Percentiles rank a stretch among this genome's conserved stretches.
Evolutionary conservation across 495 filamentous ascomycete genomes (phyloP).

Genomic region (Trichoderma parareesei): DNA sequence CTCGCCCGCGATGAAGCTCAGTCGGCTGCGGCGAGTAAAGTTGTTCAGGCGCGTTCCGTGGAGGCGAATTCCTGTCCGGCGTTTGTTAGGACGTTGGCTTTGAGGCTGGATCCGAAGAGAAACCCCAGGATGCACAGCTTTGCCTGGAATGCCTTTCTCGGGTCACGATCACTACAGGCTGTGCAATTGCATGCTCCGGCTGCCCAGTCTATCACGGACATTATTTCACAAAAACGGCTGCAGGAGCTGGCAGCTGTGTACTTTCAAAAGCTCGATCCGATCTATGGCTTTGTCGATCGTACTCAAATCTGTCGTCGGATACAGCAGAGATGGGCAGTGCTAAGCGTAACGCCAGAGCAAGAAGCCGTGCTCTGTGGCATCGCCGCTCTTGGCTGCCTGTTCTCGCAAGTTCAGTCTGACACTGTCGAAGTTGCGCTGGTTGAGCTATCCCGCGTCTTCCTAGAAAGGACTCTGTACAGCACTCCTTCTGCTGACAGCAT

Average conservation of each 20-base stretch:
- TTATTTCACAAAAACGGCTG: neutral
- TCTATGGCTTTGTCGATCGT: conserved; percentile 41
- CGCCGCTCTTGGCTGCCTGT: conserved; percentile 40
- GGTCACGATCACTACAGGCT: conserved; percentile 24
- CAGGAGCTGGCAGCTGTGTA: conserved; percentile 31
- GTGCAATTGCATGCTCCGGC: conserved; percentile 8
- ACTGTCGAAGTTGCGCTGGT: conserved; percentile 30
- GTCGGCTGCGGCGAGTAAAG: neutral
- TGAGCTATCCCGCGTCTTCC: conserved; percentile 33
- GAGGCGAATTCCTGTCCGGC: conserved; percentile 45
- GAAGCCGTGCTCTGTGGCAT: conserved; percentile 41
- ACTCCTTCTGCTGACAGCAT: conserved; percentile 28
- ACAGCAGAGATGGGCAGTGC: conserved; percentile 26
- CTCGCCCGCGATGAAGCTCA: neutral
- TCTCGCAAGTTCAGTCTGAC: conserved; percentile 27
- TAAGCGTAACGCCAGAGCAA: conserved; percentile 18
- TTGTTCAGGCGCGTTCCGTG: conserved; percentile 23
- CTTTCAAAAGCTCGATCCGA: conserved; percentile 38
- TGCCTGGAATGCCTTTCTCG: conserved; percentile 40
- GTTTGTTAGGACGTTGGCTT: conserved; percentile 40
- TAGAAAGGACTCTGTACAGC: conserved; percentile 33
- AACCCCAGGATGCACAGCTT: conserved; percentile 44
- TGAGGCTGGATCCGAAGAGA: conserved; percentile 39
- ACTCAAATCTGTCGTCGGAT: conserved; percentile 23
- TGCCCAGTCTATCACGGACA: conserved; percentile 22